Base-by-base conservation (phyloP, 2,329 filamentous ascomycete genomes). In the Cyclaneusma minus region DNA sequence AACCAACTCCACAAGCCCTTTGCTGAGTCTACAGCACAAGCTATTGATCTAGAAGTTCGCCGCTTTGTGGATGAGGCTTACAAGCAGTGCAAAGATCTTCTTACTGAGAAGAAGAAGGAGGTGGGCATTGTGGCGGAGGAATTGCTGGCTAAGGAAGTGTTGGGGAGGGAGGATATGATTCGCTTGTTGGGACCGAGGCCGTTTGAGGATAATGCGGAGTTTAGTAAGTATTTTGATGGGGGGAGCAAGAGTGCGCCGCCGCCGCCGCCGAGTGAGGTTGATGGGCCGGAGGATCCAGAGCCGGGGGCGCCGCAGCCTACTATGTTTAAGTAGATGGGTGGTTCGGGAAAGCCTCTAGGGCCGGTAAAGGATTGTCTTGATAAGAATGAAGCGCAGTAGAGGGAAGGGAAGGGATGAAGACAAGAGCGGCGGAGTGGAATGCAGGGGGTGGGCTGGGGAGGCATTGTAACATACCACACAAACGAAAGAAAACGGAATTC, bases 21-120 rank as follows among this genome's bases (percentile, higher is more conserved):
- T 56, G 87, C 83, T 13, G 89, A 98, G 58, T 65, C 83, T 28
- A 98, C 89, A 3, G 89, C 85, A 11, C 80, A 84, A 49, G 76
- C 76, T 39, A 98, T 98, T 49, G 89, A 98, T 48, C 56, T 64
- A 21, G 89, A 98, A 56, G 87, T 98, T 35, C 75, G 82, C 39
- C 70, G 82, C 28, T 92, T 98, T 41, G 74, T 98, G 28, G 82
- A 91, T 36, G 72, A 89, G 48, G 89, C 89, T 2, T 93, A 98
- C 62, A 70, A 79, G 52, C 77, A 89, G 54, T 98, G 89, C 62
- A 74, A 70, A 45, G 70, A 81, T 23, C 68, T 98, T 14, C 62
- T 98, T 27, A 67, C 65, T 3, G 76, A 78, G 55, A 92, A 83
- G 71, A 89, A 91, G 62, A 63, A 67, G 42, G 82, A 95, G 55